phyloP scores from a whole-genome alignment of 768 basidiomycete genomes.

The Lactifluus subvellereus region DNA sequence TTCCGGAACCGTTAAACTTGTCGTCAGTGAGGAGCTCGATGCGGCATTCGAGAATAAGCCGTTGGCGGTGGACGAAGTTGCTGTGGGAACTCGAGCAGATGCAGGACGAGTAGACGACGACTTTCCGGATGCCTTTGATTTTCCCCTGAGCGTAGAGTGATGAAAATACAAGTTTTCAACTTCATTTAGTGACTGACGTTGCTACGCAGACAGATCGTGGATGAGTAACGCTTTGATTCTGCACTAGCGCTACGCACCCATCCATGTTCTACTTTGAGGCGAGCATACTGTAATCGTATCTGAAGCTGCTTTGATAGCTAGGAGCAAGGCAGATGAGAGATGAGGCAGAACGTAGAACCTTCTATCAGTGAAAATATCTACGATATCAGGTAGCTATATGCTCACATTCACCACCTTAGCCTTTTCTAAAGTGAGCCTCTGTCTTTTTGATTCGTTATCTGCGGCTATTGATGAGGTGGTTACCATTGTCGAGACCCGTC shows the following conservation, averaged over 20 bases:
- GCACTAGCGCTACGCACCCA: conserved; percentile 48
- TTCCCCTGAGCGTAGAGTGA: conserved; percentile 45
- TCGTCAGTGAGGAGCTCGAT: not conserved
- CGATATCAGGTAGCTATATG: not conserved
- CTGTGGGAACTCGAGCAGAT: conserved; percentile 22
- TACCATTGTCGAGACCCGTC: conserved; percentile 13
- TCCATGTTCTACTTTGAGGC: conserved; percentile 70
- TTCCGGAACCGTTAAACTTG: not conserved
- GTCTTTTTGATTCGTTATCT: conserved; percentile 34
- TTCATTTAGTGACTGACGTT: conserved; percentile 72
- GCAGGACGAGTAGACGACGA: conserved; percentile 27
- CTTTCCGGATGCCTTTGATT: conserved; percentile 25
- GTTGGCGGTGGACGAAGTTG: not conserved
- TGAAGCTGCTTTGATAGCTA: conserved; percentile 68
- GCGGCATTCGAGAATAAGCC: not conserved
- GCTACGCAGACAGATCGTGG: conserved; percentile 35
- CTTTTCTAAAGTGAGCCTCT: conserved; percentile 45
- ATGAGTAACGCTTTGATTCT: not conserved
- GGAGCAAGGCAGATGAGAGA: not conserved
- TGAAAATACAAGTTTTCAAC: conserved; percentile 78
- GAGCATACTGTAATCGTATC: conserved; percentile 67
- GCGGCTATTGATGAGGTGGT: not conserved
- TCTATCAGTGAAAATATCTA: not conserved
- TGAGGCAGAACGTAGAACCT: not conserved
- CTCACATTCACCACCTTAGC: conserved; percentile 52